Percentiles rank a stretch among this genome's conserved stretches.
These are phyloP conservation scores for Pisolithus albus DNA, from an alignment of 768 basidiomycete species.

Conservation along the genomic window DNA sequence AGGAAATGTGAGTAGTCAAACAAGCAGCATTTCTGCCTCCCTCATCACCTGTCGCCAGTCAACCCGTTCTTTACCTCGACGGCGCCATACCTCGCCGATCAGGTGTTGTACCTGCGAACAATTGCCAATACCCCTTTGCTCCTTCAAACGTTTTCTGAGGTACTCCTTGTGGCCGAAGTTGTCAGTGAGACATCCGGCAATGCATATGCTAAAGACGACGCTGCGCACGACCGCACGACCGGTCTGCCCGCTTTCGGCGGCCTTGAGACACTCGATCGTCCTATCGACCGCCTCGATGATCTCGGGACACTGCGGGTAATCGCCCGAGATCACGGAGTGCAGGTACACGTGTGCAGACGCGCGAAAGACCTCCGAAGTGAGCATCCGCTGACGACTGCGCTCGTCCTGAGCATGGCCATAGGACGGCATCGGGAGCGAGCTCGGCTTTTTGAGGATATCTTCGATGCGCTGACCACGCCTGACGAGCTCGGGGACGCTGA, in stretches of 20 bases:
- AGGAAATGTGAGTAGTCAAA: constrained; percentile 28
- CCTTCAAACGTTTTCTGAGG: constrained; percentile 41
- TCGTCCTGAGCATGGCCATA: constrained; percentile 10
- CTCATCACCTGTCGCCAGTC: constrained; percentile 57
- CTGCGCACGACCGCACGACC: constrained; percentile 59
- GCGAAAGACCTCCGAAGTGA: constrained; percentile 62
- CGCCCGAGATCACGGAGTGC: constrained; percentile 69
- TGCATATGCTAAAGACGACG: constrained; percentile 72
- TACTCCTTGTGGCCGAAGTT: constrained; percentile 34
- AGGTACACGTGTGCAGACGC: constrained; percentile 70
- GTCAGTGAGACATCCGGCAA: constrained; percentile 65
- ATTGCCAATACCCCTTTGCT: constrained; percentile 62
- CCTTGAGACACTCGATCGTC: constrained; percentile 42
- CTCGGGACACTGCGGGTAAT: constrained; percentile 58
- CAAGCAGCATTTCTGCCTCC: constrained; percentile 49
- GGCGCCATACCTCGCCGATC: constrained; percentile 55
- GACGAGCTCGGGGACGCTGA: constrained; percentile 59
- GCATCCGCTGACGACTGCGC: constrained; percentile 31
- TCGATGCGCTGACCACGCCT: constrained; percentile 48
- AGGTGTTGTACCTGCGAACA: constrained; percentile 47
- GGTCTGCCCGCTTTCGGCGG: constrained; percentile 30
- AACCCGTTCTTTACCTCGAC: constrained; percentile 36
- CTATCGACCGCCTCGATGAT: constrained; percentile 49
- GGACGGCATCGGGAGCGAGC: constrained; percentile 6
- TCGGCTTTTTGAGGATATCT: constrained; percentile 19